A percentile compares a stretch with the other conserved stretches of the same genome.
phyloP scores from a whole-genome alignment of 257 asterid species.

The Ocimum tenuiflorum region DNA sequence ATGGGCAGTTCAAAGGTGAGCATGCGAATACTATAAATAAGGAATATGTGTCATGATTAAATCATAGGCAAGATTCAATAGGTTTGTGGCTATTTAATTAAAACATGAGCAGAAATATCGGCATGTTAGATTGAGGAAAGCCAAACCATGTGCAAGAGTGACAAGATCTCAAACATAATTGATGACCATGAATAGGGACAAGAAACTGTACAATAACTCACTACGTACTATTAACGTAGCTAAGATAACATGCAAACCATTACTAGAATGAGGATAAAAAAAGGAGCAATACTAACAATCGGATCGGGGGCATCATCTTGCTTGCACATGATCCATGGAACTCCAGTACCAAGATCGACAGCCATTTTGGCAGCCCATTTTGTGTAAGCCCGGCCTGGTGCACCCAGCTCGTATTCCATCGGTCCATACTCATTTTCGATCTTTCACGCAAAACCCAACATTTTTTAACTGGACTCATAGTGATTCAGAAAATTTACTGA shows the following conservation, averaged over 20 bases:
- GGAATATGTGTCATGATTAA: constrained; percentile 2
- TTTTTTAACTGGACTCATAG: neutral
- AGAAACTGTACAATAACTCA: constrained; percentile 18
- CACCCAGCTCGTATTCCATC: constrained; percentile 84
- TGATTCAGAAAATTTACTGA: neutral
- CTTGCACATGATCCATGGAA: constrained; percentile 99
- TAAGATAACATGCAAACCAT: constrained; percentile 17
- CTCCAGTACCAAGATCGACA: constrained; percentile 80
- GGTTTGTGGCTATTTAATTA: constrained; percentile 1
- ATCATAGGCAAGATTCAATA: constrained; percentile 15
- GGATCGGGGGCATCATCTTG: constrained; percentile 99
- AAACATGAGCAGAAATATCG: constrained; percentile 27
- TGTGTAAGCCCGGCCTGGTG: constrained; percentile 65
- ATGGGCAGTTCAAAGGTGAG: neutral
- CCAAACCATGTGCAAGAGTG: constrained; percentile 40
- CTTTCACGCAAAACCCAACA: constrained; percentile 25
- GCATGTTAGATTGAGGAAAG: constrained; percentile 16
- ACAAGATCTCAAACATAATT: constrained; percentile 19
- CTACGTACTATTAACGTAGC: constrained; percentile 22
- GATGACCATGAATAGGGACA: constrained; percentile 25
- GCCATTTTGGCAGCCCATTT: constrained; percentile 99
- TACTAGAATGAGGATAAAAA: neutral
- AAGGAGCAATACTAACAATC: constrained; percentile 41
- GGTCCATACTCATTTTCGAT: constrained; percentile 99
- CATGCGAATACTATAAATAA: constrained; percentile 14